Percentiles rank a stretch among this genome's conserved stretches.
These are phyloP conservation scores for Prunella vulgaris DNA, from an alignment of 257 asterid genomes.

Conservation along the genomic window DNA sequence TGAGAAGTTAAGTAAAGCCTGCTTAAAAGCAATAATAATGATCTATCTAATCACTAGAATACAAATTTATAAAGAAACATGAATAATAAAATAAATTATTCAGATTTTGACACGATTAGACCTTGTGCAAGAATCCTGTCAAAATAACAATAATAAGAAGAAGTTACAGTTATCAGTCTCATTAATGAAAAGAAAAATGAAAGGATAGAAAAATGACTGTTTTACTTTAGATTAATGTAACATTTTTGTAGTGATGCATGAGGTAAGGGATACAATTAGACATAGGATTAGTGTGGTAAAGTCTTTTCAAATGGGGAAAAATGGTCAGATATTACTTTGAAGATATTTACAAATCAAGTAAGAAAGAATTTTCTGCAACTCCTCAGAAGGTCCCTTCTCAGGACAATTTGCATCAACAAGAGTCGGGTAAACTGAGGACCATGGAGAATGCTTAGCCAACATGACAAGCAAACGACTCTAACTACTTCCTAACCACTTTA, in stretches of 20 bases:
- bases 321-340: conserved; percentile 14
- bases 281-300: not conserved
- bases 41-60: not conserved
- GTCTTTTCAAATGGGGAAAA: conserved; percentile 9
- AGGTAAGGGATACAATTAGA: not conserved
- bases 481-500: conserved; percentile 73
- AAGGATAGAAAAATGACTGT: not conserved
- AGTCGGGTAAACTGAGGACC: conserved; percentile 91
- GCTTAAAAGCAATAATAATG: conserved; percentile 1
- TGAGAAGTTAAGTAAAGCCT: not conserved
- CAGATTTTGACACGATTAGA: not conserved
- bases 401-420: conserved; percentile 89
- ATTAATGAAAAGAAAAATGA: not conserved
- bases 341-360: conserved; percentile 73
- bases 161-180: not conserved
- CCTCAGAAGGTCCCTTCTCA: conserved; percentile 82
- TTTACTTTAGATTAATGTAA: not conserved
- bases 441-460: conserved; percentile 89
- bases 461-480: conserved; percentile 75
- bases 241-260: not conserved
- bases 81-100: not conserved
- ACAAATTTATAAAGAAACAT: conserved; percentile 12
- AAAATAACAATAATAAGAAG: not conserved
- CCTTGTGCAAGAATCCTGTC: not conserved
- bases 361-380: conserved; percentile 78